phyloP scores from a whole-genome alignment of 164 flowering plant genomes.

The Paratinospora sagittata region DNA sequence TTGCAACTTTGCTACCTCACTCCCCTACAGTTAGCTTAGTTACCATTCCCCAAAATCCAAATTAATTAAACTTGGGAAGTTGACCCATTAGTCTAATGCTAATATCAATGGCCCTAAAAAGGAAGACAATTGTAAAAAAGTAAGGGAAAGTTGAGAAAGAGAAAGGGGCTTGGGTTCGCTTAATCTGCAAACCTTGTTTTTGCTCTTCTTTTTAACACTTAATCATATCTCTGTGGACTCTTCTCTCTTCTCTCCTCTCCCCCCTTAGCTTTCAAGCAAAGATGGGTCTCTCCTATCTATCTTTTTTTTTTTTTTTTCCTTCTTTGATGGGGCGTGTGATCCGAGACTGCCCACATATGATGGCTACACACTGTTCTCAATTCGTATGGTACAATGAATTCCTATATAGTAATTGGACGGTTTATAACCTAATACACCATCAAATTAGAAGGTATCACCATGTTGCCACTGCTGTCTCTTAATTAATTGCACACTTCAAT shows the following conservation, averaged over 20 bases:
- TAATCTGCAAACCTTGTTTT: neutral
- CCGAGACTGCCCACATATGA: constrained; percentile 11
- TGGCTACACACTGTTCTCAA: neutral
- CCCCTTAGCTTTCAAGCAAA: constrained; percentile 15
- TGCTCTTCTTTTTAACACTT: neutral
- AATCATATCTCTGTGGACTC: neutral
- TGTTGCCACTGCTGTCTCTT: no score
- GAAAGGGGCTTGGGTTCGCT: neutral
- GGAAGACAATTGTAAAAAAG: neutral
- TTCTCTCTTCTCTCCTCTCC: neutral
- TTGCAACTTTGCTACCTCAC: no score
- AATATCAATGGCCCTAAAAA: neutral
- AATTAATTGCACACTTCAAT: no score
- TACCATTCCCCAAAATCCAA: no score
- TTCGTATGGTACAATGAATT: neutral
- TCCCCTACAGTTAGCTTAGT: neutral
- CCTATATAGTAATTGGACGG: neutral
- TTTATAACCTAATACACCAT: no score
- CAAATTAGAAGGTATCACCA: no score
- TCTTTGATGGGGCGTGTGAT: no score
- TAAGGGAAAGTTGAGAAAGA: neutral
- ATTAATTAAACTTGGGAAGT: neutral
- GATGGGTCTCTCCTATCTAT: no score
- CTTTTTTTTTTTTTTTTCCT: no score
- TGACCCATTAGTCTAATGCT: neutral